These are phyloP conservation scores for Microsporum canis DNA, from an alignment of 2,329 filamentous ascomycete species.

Conservation along the genomic window DNA sequence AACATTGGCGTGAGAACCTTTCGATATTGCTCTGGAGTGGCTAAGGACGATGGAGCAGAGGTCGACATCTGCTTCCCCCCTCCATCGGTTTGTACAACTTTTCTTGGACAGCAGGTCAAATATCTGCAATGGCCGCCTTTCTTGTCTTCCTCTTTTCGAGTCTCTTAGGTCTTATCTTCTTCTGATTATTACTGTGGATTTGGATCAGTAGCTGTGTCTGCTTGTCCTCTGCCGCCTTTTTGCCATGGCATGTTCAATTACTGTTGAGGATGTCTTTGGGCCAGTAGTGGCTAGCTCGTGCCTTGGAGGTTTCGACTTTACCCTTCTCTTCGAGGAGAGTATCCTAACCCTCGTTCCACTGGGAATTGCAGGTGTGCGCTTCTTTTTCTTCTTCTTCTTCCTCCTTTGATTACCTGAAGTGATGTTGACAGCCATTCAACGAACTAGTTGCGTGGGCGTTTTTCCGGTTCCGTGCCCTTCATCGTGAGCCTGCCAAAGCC, in stretches of 20 bases:
- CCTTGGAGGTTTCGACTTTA: slow-evolving; percentile 23
- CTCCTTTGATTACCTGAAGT: not conserved
- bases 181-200: not conserved
- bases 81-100: not conserved
- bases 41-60: too few relatives aligned
- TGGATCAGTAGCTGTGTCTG: not conserved
- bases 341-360: slow-evolving; percentile 15
- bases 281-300: slow-evolving; percentile 18
- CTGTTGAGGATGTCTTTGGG: slow-evolving; percentile 20
- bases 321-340: slow-evolving; percentile 23
- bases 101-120: not conserved
- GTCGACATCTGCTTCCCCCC: not conserved
- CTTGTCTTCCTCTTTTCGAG: not conserved
- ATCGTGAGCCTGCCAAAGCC: not conserved
- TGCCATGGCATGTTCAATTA: slow-evolving; percentile 7
- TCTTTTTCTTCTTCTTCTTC: too few relatives aligned
- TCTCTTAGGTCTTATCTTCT: not conserved
- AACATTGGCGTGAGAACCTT: not conserved
- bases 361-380: slow-evolving; percentile 1
- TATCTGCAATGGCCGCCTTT: not conserved
- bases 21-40: too few relatives aligned
- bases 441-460: not conserved
- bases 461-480: not conserved
- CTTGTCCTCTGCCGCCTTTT: not conserved
- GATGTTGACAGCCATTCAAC: not conserved